A percentile compares a stretch with the other conserved stretches of the same genome.
These are phyloP conservation scores for Penicillium antarcticum DNA, from an alignment of 495 filamentous ascomycete genomes.

Conservation along the genomic window DNA sequence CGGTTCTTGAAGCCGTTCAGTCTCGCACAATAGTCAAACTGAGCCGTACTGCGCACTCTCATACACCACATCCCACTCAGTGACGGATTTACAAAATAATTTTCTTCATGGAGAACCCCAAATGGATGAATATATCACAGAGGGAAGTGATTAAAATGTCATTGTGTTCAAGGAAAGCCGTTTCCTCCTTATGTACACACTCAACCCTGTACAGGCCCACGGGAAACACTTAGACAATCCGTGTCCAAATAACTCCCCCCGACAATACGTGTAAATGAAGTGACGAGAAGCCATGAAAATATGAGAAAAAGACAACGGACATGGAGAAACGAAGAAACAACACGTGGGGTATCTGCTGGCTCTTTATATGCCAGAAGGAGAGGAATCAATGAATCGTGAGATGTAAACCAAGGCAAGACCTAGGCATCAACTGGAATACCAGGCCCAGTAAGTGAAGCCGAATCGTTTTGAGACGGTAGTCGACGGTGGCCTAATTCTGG, in stretches of 20 bases:
- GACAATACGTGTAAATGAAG: background rate
- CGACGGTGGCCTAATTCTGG: slow-evolving; percentile 24
- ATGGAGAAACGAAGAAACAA: slow-evolving; percentile 18
- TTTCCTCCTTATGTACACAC: background rate
- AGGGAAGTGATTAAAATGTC: too few species aligned
- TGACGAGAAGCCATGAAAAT: background rate
- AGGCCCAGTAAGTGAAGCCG: slow-evolving; percentile 21
- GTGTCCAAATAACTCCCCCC: too few species aligned
- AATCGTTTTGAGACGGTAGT: slow-evolving; percentile 21
- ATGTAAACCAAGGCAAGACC: slow-evolving; percentile 12
- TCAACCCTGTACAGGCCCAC: background rate
- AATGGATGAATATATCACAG: too few species aligned
- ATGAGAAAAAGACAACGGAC: slow-evolving; percentile 7
- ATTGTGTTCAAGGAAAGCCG: too few species aligned
- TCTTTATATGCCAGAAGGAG: slow-evolving; percentile 25
- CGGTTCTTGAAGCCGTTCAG: too few species aligned
- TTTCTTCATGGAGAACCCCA: too few species aligned
- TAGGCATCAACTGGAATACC: slow-evolving; percentile 39
- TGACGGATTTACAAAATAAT: too few species aligned
- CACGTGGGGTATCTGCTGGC: slow-evolving; percentile 25
- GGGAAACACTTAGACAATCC: too few species aligned
- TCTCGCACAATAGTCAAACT: too few species aligned
- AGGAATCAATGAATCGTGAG: slow-evolving; percentile 33
- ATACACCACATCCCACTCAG: too few species aligned
- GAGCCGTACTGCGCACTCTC: too few species aligned